Conservation (phyloP, 2,329 filamentous ascomycete genomes). For the Scleromitrula shiraiana region DNA sequence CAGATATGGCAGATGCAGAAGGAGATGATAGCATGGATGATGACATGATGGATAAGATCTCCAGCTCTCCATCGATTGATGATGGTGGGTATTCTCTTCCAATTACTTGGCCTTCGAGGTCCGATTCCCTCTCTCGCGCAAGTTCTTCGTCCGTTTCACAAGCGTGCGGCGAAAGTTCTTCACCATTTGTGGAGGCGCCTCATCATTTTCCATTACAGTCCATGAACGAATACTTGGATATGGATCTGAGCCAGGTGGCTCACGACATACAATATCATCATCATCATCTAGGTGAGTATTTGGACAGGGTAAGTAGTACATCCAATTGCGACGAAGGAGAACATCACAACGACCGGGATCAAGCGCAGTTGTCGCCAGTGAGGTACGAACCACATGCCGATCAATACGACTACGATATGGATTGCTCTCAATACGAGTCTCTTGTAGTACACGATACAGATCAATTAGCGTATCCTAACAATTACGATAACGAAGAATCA, state of each 20-base stretch:
- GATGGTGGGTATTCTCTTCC: constrained; percentile 71
- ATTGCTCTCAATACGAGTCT: constrained; percentile 16
- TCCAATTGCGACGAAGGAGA: constrained; percentile 49
- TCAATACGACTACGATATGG: constrained; percentile 16
- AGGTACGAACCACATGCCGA: constrained; percentile 9
- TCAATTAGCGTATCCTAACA: background rate
- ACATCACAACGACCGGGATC: constrained; percentile 5
- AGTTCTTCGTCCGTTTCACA: constrained; percentile 21
- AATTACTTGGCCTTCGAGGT: constrained; percentile 24
- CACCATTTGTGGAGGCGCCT: constrained; percentile 26
- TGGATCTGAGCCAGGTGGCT: constrained; percentile 19
- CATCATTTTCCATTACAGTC: constrained; percentile 22
- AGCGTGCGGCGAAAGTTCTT: constrained; percentile 30
- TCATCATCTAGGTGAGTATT: constrained; percentile 44
- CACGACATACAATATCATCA: constrained; percentile 32
- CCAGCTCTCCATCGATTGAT: constrained; percentile 96
- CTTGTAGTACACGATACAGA: constrained; percentile 1
- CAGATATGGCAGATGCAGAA: constrained; percentile 59
- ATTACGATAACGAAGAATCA: constrained; percentile 19
- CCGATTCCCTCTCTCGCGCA: constrained; percentile 22
- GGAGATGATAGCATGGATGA: constrained; percentile 68
- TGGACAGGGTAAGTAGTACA: constrained; percentile 19
- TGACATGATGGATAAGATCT: constrained; percentile 98
- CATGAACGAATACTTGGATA: constrained; percentile 16
- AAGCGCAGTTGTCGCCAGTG: background rate